These are phyloP conservation scores for Litchi chinensis DNA, from an alignment of 345 rosid genomes.

Conservation along the genomic window DNA sequence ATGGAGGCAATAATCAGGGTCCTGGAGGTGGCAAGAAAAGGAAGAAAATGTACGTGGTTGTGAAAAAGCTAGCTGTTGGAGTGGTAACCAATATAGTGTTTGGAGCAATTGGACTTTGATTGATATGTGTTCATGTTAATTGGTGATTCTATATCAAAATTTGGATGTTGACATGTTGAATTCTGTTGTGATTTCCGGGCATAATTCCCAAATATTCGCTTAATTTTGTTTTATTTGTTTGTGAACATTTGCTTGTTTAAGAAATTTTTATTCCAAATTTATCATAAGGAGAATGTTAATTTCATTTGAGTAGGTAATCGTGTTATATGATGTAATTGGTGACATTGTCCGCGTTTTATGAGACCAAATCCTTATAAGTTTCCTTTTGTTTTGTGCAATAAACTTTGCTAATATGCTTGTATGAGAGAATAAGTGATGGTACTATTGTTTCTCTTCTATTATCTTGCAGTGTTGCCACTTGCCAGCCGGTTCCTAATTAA, in stretches of 20 bases:
- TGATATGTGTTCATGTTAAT: not conserved
- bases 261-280: not conserved
- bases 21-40: not conserved
- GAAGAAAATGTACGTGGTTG: constrained; percentile 14
- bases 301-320: too few relatives aligned
- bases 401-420: too few relatives aligned
- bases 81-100: constrained; percentile 21
- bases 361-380: too few relatives aligned
- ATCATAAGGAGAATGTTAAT: not conserved
- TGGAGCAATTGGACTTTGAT: constrained; percentile 3
- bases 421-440: too few relatives aligned
- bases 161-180: not conserved
- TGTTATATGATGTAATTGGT: too few relatives aligned
- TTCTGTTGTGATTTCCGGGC: not conserved
- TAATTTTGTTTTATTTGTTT: not conserved
- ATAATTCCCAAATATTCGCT: not conserved
- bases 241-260: not conserved
- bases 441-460: too few relatives aligned
- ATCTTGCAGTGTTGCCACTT: too few relatives aligned
- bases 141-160: not conserved
- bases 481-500: too few relatives aligned
- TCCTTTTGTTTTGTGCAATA: too few relatives aligned
- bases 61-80: constrained; percentile 28
- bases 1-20: not conserved
- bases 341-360: too few relatives aligned